Evolutionary conservation across 1,284 basidiomycete genomes (phyloP).

Genomic region (Sanguinoderma infundibulare): DNA sequence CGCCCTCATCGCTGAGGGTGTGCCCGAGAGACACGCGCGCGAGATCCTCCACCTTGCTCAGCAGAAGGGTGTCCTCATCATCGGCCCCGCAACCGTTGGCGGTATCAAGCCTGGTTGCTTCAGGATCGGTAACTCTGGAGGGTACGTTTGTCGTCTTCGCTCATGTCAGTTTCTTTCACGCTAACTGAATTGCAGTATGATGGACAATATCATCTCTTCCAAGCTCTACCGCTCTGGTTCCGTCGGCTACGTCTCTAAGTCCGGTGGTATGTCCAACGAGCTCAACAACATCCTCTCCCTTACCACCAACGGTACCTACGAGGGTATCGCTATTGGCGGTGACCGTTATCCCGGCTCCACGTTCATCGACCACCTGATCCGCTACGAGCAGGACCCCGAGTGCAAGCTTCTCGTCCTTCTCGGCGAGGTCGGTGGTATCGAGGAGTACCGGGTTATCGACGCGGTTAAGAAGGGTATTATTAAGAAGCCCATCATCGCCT

Average conservation of each 20-base stretch:
- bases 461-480: slow-evolving; percentile 94
- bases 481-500: slow-evolving; percentile 98
- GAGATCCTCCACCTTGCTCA: slow-evolving; percentile 93
- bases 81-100: slow-evolving; percentile 98
- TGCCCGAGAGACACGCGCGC: slow-evolving; percentile 95
- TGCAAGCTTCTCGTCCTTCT: slow-evolving; percentile 99
- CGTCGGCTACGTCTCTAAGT: slow-evolving; percentile 99
- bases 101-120: slow-evolving; percentile 99
- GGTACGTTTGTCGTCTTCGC: slow-evolving; percentile 51
- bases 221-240: slow-evolving; percentile 99
- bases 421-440: slow-evolving; percentile 98
- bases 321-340: slow-evolving; percentile 99
- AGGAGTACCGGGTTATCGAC: slow-evolving; percentile 99
- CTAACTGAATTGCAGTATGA: slow-evolving; percentile 69
- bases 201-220: slow-evolving; percentile 99
- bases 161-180: background rate
- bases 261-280: slow-evolving; percentile 99
- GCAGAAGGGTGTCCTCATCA: slow-evolving; percentile 90
- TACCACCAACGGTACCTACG: slow-evolving; percentile 98
- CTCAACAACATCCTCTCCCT: slow-evolving; percentile 99
- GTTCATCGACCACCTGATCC: slow-evolving; percentile 98
- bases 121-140: slow-evolving; percentile 99
- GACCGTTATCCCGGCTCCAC: slow-evolving; percentile 98
- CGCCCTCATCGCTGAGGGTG: slow-evolving; percentile 98
- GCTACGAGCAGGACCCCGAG: slow-evolving; percentile 96